Evolutionary conservation across 75 land plant species (phyloP).

Genomic region (Sequoiadendron giganteum): DNA sequence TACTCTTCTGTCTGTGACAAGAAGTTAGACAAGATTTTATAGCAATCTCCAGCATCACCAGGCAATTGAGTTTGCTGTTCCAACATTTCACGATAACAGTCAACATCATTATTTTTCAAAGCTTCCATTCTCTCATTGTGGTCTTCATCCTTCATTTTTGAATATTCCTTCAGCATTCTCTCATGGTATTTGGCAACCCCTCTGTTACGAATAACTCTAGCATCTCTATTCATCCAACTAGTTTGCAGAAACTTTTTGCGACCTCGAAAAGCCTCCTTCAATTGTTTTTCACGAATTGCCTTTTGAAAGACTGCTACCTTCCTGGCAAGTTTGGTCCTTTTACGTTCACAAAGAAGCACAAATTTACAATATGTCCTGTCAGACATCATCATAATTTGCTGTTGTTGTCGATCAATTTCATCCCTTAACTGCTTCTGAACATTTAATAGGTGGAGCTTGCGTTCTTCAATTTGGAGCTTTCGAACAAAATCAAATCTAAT

Average conservation of each 20-base stretch:
- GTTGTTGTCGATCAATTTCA: conserved; percentile 92
- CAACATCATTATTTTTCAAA: conserved; percentile 98
- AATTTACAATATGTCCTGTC: conserved; percentile 92
- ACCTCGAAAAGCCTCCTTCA: conserved; percentile 89
- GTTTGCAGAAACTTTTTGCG: conserved; percentile 90
- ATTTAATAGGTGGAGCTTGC: conserved; percentile 73
- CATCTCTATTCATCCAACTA: conserved; percentile 95
- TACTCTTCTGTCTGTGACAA: conserved; percentile 97
- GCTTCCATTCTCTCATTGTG: conserved; percentile 96
- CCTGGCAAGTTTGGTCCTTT: conserved; percentile 70
- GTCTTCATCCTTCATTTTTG: conserved; percentile 93
- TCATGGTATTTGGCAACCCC: conserved; percentile 99
- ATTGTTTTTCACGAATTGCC: conserved; percentile 74
- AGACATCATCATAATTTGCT: conserved; percentile 97
- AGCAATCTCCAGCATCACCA: conserved; percentile 93
- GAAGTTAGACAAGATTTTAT: conserved; percentile 90
- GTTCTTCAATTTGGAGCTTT: conserved; percentile 88
- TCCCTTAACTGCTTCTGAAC: conserved; percentile 78
- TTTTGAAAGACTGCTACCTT: conserved; percentile 77
- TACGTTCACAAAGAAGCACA: conserved; percentile 91
- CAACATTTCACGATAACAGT: conserved; percentile 85
- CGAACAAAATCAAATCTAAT: conserved; percentile 76
- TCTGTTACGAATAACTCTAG: conserved; percentile 86
- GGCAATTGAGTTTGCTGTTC: conserved; percentile 88
- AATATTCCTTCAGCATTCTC: conserved; percentile 88